Evolutionary conservation across 257 asterid species (phyloP).

Genomic region (Cinchona pubescens): DNA sequence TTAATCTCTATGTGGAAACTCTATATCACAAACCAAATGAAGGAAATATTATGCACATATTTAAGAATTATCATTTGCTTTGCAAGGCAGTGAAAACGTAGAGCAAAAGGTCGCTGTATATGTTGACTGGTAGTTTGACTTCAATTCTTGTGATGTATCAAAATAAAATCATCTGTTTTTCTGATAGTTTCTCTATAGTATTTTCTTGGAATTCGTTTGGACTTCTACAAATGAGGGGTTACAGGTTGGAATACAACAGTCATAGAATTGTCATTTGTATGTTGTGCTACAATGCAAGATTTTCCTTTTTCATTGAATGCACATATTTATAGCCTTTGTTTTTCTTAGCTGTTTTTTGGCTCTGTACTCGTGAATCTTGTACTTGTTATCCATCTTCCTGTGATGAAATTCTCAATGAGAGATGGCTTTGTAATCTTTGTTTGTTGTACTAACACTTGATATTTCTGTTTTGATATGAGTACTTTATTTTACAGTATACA

Average conservation of each 20-base stretch:
- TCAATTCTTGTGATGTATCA: not conserved
- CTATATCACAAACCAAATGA: not conserved
- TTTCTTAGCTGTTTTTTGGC: not conserved
- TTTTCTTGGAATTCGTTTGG: not conserved
- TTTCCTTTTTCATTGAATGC: not conserved
- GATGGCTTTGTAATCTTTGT: conserved; percentile 7
- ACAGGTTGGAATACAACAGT: no score
- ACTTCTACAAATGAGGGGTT: not conserved
- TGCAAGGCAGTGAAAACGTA: not conserved
- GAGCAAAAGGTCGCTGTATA: not conserved
- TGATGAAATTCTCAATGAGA: not conserved
- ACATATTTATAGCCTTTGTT: not conserved
- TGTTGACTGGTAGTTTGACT: not conserved
- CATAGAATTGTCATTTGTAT: not conserved
- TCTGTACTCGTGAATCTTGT: not conserved
- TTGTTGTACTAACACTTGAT: no score
- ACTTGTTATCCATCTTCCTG: not conserved
- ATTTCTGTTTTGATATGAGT: conserved; percentile 17
- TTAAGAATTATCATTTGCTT: not conserved
- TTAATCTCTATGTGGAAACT: not conserved
- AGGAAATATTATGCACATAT: not conserved
- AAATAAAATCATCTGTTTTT: not conserved
- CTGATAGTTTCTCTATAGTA: not conserved
- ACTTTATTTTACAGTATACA: conserved; percentile 40
- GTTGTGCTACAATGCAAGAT: not conserved